Base-by-base conservation (phyloP, 106 monocot species). In the Acanthochlamys bracteata region DNA sequence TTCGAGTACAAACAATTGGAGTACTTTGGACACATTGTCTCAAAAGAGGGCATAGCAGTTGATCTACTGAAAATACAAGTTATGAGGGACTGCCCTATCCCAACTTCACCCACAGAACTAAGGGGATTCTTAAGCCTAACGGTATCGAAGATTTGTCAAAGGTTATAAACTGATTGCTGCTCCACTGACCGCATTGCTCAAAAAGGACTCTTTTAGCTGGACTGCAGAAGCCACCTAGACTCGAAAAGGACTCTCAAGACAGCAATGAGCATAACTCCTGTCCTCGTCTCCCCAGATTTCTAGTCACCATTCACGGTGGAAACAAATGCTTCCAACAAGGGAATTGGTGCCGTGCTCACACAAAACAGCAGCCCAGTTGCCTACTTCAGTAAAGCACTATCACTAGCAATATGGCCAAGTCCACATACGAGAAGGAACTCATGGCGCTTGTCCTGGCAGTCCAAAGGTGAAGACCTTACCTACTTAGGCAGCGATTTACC, bases 1-100 rank as follows among this genome's bases (percentile, higher is more conserved):
- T 25, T 59, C 4, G 59, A 24, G 12, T 15, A 25, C 15, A 0
- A 24, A 9, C 15, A 21, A 7, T 15, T 59, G 59, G 61, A 39
- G 39, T 61, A 39, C 33, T 40, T 61, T 7, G 61, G 61, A 24
- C 33, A 40, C 40, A n/a, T 61, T 61, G 39, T 61, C 14, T 61
- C 61, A n/a, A 6, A 10, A 12, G 61, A 39, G 0, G 61, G 39
- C 39, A 40, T 40, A 10, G 17, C 25, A 20, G 33, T 15, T 2
- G 33, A 61, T 61, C 61, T 39, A 3, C 8, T 39, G 16, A 61
- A 61, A 9, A 49, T 49, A 12, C 49, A 49, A 17, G 49, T 9
- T 1, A 49, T 49, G 49, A 17, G 17, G 17, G 39, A 39, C 40
- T 39, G 61, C 39, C 39, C 61, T 39, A 13, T 17, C 16, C 60